Evolutionary conservation across 2,329 filamentous ascomycete genomes (phyloP), one percentile per base, ranked within the genome.

Genomic region (Immersiporthe knoxdaviesiana): DNA sequence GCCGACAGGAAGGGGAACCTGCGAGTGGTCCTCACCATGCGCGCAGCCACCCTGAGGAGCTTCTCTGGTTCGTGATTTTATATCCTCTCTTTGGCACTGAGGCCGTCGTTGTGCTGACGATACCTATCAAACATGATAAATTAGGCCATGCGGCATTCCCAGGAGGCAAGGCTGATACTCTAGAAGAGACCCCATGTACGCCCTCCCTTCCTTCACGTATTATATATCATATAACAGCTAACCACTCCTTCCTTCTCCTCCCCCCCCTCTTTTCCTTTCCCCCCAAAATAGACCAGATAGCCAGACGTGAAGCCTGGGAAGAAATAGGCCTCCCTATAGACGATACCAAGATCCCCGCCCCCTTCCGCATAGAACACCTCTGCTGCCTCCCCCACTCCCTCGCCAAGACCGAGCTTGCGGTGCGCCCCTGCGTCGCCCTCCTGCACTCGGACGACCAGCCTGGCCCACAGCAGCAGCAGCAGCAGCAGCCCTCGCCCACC

Each of bases 251-350:
- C 44, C 47, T n/a, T 18, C 6, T 58, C 83, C 1, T 81, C n/a
- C 6, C 27, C 1, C 21, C 37, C 35, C 35, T 8, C 35, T n/a
- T n/a, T n/a, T n/a, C n/a, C n/a, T n/a, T n/a, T n/a, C 32, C 30
- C 32, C 30, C 4, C 21, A 10, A n/a, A 12, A 10, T 84, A 80
- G 93, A 93, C 79, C 87, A 94, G 76, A 97, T 94, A 65, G 94
- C 95, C 11, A 89, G 95, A 30, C 89, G 95, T 72, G 95, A 98
- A 83, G 94, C 95, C 0, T 92, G 87, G 78, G 95, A 98, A 79
- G 95, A 98, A 79, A 97, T 98, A 73, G 95, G 95, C 1, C 88
- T 98, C 2, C 92, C 95, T 1, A 84, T 90, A 75, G 85, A 89
- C 74, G 88, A 94, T 76, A 75, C 78, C 68, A 87, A 87, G 70